These are phyloP conservation scores for Telfairia occidentalis DNA, from an alignment of 331 rosid species.

Conservation along the genomic window DNA sequence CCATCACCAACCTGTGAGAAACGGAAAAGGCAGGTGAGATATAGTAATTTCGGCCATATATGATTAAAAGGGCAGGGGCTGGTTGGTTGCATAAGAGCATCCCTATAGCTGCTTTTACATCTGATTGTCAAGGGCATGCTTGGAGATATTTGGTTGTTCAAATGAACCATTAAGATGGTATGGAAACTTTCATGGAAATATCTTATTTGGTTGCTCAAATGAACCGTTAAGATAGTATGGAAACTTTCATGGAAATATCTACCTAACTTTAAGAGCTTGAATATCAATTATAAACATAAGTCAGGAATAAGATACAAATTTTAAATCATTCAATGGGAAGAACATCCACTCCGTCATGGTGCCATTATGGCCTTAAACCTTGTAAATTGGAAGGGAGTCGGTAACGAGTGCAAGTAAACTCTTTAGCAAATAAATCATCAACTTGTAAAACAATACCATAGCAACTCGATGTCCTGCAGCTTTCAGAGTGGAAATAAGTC, in stretches of 20 bases:
- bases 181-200: background rate
- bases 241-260: background rate
- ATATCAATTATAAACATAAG: background rate
- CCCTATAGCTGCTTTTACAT: background rate
- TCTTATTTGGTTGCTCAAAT: background rate
- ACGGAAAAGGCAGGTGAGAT: background rate
- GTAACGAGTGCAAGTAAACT: slow-evolving; percentile 3
- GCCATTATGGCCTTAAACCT: slow-evolving; percentile 2
- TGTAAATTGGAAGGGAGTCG: background rate
- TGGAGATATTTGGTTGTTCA: background rate
- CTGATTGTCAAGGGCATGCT: background rate
- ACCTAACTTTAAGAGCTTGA: background rate
- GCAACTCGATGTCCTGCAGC: slow-evolving; percentile 82
- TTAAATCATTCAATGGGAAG: background rate
- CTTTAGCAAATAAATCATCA: background rate
- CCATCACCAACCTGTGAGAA: slow-evolving; percentile 87
- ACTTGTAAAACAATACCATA: slow-evolving; percentile 48
- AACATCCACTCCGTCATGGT: background rate
- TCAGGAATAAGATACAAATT: background rate
- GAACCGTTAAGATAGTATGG: background rate
- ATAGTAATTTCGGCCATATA: background rate
- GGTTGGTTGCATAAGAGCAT: background rate
- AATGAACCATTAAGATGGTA: background rate
- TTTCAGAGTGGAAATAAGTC: slow-evolving; percentile 63
- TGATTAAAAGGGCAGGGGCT: background rate